Percentiles rank a stretch among this genome's conserved stretches.
Evolutionary conservation across 805 yeast genomes (phyloP).

Genomic region (Ogataea henricii): DNA sequence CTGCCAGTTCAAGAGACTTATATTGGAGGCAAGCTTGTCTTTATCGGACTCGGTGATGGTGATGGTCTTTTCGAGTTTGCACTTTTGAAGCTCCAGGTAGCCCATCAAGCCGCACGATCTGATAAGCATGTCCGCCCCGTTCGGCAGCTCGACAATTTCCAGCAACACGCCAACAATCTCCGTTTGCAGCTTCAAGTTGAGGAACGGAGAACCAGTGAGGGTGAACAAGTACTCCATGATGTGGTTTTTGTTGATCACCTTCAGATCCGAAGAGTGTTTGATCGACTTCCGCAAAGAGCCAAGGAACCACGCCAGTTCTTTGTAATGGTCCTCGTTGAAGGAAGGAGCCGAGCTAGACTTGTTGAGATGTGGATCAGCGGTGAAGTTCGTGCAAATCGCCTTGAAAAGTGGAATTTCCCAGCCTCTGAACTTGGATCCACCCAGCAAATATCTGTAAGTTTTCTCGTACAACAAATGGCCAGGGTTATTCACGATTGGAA

Average conservation of each 20-base stretch:
- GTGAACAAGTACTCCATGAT: constrained; percentile 70
- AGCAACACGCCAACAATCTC: constrained; percentile 45
- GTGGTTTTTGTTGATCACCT: constrained; percentile 51
- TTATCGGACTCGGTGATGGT: constrained; percentile 8
- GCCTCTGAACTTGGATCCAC: constrained; percentile 47
- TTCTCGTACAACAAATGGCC: constrained; percentile 74
- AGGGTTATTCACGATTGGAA: constrained; percentile 65
- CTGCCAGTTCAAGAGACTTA: constrained; percentile 43
- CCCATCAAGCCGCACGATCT: constrained; percentile 56
- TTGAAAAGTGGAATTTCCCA: constrained; percentile 50
- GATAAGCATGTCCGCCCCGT: constrained; percentile 58
- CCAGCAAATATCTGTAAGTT: constrained; percentile 63
- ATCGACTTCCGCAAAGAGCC: constrained; percentile 49
- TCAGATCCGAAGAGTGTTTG: constrained; percentile 51
- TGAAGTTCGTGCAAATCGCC: constrained; percentile 36
- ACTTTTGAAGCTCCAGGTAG: constrained; percentile 36
- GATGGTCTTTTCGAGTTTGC: constrained; percentile 12
- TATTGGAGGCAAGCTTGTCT: constrained; percentile 27
- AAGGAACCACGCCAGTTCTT: constrained; percentile 69
- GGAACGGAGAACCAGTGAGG: constrained; percentile 52
- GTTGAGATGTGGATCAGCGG: constrained; percentile 28
- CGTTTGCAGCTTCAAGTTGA: constrained; percentile 41
- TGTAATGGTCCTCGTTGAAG: constrained; percentile 52
- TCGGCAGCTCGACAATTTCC: constrained; percentile 51
- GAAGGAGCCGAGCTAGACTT: constrained; percentile 19